Conservation (phyloP, 768 basidiomycete genomes). For the Rhodotorula paludigena region DNA sequence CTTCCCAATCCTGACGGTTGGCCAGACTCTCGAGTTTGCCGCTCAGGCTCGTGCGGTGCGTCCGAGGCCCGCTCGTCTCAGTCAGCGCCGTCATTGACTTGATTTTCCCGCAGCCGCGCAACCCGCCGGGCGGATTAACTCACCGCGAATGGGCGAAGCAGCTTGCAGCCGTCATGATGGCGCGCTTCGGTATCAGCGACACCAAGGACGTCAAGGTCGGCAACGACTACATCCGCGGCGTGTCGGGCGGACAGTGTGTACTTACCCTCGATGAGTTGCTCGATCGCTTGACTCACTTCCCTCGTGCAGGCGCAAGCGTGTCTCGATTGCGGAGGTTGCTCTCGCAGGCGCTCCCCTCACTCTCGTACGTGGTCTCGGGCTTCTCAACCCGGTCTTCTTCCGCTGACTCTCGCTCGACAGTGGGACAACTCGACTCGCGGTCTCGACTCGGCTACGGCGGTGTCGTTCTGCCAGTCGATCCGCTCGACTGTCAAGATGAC, state of each 20-base stretch:
- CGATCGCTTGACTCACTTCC: background rate
- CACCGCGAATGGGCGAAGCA: constrained; percentile 48
- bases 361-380: constrained; percentile 37
- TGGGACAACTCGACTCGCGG: constrained; percentile 67
- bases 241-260: constrained; percentile 50
- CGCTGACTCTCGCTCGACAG: constrained; percentile 3
- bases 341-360: constrained; percentile 37
- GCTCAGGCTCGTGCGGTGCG: constrained; percentile 48
- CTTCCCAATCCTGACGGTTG: constrained; percentile 44
- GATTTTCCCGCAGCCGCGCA: background rate
- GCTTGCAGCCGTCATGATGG: constrained; percentile 47
- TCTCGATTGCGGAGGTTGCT: constrained; percentile 50
- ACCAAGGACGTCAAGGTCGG: constrained; percentile 58
- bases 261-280: background rate
- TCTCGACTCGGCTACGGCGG: constrained; percentile 69
- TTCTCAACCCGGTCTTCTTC: background rate
- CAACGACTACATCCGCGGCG: constrained; percentile 58
- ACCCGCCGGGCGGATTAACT: constrained; percentile 50
- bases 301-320: constrained; percentile 47
- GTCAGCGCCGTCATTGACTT: background rate
- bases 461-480: constrained; percentile 61
- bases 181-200: constrained; percentile 73
- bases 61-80: background rate
- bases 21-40: constrained; percentile 56
- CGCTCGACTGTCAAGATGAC: constrained; percentile 15